Evolutionary conservation across 768 basidiomycete genomes (phyloP).

Genomic region (Crepidotus variabilis): DNA sequence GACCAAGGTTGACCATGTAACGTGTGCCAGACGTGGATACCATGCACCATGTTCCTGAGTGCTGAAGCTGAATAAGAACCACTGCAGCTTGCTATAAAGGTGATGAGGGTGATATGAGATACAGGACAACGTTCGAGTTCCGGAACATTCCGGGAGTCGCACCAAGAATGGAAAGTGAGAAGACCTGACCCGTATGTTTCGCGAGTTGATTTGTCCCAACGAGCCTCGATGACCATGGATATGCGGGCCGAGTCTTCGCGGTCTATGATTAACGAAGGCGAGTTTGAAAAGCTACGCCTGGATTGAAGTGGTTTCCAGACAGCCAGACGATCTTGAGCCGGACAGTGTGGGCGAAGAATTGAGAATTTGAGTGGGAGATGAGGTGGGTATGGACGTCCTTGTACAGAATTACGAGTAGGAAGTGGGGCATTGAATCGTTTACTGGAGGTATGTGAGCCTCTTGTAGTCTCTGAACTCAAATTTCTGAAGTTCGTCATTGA

Average conservation of each 20-base stretch:
- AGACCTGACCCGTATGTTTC: constrained; percentile 35
- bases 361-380: constrained; percentile 12
- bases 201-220: constrained; percentile 27
- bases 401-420: background rate
- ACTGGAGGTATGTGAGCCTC: background rate
- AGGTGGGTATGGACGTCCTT: background rate
- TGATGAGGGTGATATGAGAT: constrained; percentile 15
- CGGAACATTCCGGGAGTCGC: constrained; percentile 24
- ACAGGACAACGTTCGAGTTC: constrained; percentile 31
- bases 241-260: constrained; percentile 22
- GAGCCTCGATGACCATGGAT: constrained; percentile 14
- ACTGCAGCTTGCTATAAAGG: constrained; percentile 26
- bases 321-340: constrained; percentile 19
- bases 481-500: background rate
- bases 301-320: constrained; percentile 20
- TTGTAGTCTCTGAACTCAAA: background rate
- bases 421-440: background rate
- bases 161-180: constrained; percentile 34
- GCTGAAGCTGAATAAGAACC: constrained; percentile 28
- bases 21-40: constrained; percentile 43
- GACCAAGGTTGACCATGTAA: constrained; percentile 33
- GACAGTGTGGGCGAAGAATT: constrained; percentile 20
- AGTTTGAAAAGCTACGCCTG: constrained; percentile 2
- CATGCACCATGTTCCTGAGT: constrained; percentile 33
- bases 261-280: background rate